These are phyloP conservation scores for Fomitopsis pinicola DNA, from an alignment of 1,284 basidiomycete genomes.

Conservation along the genomic window DNA sequence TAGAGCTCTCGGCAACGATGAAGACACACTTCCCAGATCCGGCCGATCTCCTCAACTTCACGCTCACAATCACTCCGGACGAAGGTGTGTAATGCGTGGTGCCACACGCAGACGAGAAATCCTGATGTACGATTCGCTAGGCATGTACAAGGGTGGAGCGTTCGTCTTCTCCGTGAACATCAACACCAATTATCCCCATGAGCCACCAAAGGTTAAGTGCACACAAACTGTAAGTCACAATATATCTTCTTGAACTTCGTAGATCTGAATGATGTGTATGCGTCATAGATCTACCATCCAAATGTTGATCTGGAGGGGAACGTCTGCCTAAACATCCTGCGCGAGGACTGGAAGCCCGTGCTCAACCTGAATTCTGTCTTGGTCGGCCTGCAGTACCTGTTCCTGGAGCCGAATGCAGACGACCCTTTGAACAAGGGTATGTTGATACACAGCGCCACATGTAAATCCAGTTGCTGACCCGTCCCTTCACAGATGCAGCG, in stretches of 20 bases:
- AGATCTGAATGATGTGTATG: neutral
- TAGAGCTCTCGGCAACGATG: conserved; percentile 96
- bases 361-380: conserved; percentile 96
- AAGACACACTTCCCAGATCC: conserved; percentile 91
- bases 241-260: neutral
- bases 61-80: conserved; percentile 92
- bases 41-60: conserved; percentile 93
- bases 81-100: conserved; percentile 62
- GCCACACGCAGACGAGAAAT: neutral
- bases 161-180: conserved; percentile 95
- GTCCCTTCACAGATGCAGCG: conserved; percentile 76
- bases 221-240: conserved; percentile 75
- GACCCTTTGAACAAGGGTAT: conserved; percentile 98
- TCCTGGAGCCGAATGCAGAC: conserved; percentile 97
- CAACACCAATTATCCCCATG: conserved; percentile 98
- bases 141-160: conserved; percentile 95
- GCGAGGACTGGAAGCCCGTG: conserved; percentile 99
- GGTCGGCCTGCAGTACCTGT: conserved; percentile 97
- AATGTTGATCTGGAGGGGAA: conserved; percentile 98
- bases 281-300: conserved; percentile 92
- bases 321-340: conserved; percentile 94
- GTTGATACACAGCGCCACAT: conserved; percentile 19
- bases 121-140: conserved; percentile 36
- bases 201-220: conserved; percentile 98
- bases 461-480: conserved; percentile 2